These are phyloP conservation scores for Thalassiosira livingstoniorum DNA, from an alignment of 352 stramenopile genomes.

Conservation along the genomic window DNA sequence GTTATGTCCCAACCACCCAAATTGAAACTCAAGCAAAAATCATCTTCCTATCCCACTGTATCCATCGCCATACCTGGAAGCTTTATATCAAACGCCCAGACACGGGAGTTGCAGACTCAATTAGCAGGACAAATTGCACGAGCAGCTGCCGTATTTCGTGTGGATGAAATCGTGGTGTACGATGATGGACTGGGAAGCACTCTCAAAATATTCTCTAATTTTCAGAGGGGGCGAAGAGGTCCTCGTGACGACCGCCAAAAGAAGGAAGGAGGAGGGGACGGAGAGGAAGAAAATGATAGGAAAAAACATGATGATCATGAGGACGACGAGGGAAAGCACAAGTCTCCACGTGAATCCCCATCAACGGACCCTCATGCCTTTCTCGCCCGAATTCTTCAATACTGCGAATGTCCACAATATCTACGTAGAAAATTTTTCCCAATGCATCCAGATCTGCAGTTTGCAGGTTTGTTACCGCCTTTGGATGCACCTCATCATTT, in stretches of 20 bases:
- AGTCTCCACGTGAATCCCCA: slow-evolving; percentile 15
- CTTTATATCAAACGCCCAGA: slow-evolving; percentile 97
- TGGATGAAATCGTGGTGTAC: slow-evolving; percentile 98
- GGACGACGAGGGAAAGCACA: slow-evolving; percentile 18
- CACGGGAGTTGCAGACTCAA: slow-evolving; percentile 96
- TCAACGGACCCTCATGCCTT: slow-evolving; percentile 85
- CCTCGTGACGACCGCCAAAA: not conserved
- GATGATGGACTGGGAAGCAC: slow-evolving; percentile 91
- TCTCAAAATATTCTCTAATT: slow-evolving; percentile 64
- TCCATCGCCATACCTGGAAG: slow-evolving; percentile 96
- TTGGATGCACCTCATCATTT: slow-evolving; percentile 97
- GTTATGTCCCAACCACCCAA: slow-evolving; percentile 79
- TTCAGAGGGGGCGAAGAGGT: slow-evolving; percentile 31
- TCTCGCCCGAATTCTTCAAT: slow-evolving; percentile 93
- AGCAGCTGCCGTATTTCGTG: slow-evolving; percentile 96
- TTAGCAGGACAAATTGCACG: slow-evolving; percentile 96
- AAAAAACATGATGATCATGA: slow-evolving; percentile 13
- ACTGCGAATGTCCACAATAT: slow-evolving; percentile 98
- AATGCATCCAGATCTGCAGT: slow-evolving; percentile 97
- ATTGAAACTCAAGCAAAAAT: slow-evolving; percentile 62
- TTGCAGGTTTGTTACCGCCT: slow-evolving; percentile 94
- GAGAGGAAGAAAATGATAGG: slow-evolving; percentile 23
- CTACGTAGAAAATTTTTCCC: slow-evolving; percentile 95
- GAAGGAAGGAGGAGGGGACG: too few species aligned
- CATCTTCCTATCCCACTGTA: slow-evolving; percentile 89